These are phyloP conservation scores for Straminergon stramineum DNA, from an alignment of 225 moss, liverwort and hornwort species.

Conservation along the genomic window DNA sequence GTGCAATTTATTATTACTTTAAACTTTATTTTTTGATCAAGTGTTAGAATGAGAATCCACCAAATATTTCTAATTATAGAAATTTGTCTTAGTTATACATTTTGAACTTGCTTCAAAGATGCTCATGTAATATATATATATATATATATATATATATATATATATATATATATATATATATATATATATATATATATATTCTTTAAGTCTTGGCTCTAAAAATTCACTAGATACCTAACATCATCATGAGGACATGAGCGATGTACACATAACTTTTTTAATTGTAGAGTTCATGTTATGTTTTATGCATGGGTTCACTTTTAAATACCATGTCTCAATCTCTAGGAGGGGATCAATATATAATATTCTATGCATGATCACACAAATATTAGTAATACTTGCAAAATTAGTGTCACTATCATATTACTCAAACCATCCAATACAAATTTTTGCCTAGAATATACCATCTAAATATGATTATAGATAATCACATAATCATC, in stretches of 20 bases:
- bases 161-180: not conserved
- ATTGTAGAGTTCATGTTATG: not conserved
- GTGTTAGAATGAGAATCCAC: no score
- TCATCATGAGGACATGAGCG: not conserved
- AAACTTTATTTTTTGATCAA: no score
- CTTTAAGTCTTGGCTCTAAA: not conserved
- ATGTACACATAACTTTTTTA: not conserved
- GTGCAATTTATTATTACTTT: no score
- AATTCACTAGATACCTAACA: not conserved
- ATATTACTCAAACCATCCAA: fast-evolving
- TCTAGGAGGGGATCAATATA: not conserved
- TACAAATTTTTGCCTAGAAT: not conserved
- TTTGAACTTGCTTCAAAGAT: not conserved
- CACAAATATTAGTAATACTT: not conserved
- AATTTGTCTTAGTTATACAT: no score
- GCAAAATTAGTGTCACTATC: not conserved
- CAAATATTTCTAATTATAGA: no score
- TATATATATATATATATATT: not conserved
- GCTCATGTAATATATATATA: not conserved
- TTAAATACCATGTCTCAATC: not conserved
- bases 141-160: not conserved
- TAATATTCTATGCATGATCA: not conserved
- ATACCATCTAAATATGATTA: not conserved
- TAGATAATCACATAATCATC: not conserved
- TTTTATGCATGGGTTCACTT: not conserved